Percentiles rank a stretch among this genome's conserved stretches.
phyloP scores from a whole-genome alignment of 1,284 basidiomycete genomes.

The Ceratobasidium sp. region DNA sequence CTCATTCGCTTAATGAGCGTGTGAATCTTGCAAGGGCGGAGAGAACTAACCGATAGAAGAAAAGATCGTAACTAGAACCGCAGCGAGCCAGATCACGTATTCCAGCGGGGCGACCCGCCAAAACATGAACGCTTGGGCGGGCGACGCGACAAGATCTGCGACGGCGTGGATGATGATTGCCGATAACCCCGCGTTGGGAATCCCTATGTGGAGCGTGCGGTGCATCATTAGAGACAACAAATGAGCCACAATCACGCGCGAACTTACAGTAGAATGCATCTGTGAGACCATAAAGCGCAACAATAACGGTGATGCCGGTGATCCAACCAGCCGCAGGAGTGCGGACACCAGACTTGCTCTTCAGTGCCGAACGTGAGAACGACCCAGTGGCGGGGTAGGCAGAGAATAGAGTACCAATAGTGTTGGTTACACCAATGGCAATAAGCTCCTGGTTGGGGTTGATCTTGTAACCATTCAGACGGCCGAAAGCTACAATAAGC shows the following conservation, averaged over 20 bases:
- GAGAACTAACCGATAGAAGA: conserved; percentile 49
- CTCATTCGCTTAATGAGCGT: conserved; percentile 12
- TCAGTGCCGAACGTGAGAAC: conserved; percentile 95
- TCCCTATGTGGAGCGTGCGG: conserved; percentile 30
- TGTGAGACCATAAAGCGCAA: conserved; percentile 92
- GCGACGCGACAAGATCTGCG: conserved; percentile 87
- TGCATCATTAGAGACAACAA: conserved; percentile 44
- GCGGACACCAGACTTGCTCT: conserved; percentile 94
- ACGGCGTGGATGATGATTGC: conserved; percentile 97
- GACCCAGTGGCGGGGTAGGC: conserved; percentile 98
- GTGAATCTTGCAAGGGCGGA: not conserved
- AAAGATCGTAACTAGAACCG: conserved; percentile 88
- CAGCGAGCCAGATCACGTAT: conserved; percentile 86
- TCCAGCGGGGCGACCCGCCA: conserved; percentile 95
- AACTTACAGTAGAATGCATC: conserved; percentile 50
- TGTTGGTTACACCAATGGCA: conserved; percentile 96
- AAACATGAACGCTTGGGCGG: conserved; percentile 85
- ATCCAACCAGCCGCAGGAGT: conserved; percentile 90
- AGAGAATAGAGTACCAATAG: conserved; percentile 80
- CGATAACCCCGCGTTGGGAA: conserved; percentile 67
- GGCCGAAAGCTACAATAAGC: conserved; percentile 76
- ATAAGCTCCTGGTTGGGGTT: conserved; percentile 97
- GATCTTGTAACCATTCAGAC: conserved; percentile 96
- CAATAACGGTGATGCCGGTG: conserved; percentile 86
- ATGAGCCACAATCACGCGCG: conserved; percentile 14